A percentile compares a stretch with the other conserved stretches of the same genome.
These are phyloP conservation scores for Neofusicoccum kwambonambiense DNA, from an alignment of 2,329 filamentous ascomycete genomes.

Conservation along the genomic window DNA sequence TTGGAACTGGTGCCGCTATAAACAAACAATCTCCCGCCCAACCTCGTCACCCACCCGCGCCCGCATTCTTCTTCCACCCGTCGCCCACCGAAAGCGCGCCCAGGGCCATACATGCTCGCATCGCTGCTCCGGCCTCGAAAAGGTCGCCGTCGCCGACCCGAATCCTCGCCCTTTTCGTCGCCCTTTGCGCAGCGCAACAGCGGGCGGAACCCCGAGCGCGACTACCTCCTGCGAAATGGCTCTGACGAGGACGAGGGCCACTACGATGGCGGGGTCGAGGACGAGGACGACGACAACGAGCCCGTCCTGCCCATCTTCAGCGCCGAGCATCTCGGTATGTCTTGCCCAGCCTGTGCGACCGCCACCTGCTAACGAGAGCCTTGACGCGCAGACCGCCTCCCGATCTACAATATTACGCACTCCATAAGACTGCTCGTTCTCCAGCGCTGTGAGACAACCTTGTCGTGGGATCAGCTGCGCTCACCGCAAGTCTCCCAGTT, in stretches of 20 bases:
- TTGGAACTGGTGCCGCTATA: neutral
- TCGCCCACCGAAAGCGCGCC: conserved; percentile 16
- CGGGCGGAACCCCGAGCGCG: conserved; percentile 27
- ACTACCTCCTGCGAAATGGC: conserved; percentile 25
- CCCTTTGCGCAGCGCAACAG: conserved; percentile 25
- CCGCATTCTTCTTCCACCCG: neutral
- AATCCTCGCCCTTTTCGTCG: conserved; percentile 37
- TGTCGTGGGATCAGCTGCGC: conserved; percentile 91
- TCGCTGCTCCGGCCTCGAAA: conserved; percentile 35
- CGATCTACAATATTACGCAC: conserved; percentile 88
- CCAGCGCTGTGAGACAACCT: conserved; percentile 82
- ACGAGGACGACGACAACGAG: conserved; percentile 29
- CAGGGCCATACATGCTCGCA: conserved; percentile 34
- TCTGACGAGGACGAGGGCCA: conserved; percentile 28
- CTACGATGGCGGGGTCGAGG: conserved; percentile 29
- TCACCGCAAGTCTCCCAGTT: conserved; percentile 97
- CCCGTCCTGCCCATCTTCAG: conserved; percentile 42
- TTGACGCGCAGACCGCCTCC: conserved; percentile 68
- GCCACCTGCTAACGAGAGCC: conserved; percentile 25
- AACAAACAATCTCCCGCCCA: conserved; percentile 8
- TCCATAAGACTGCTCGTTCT: conserved; percentile 82
- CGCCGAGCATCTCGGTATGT: conserved; percentile 36
- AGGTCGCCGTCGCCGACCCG: conserved; percentile 26
- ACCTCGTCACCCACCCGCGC: neutral
- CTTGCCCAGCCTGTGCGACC: neutral